Evolutionary conservation across 192 early-diverging fungal genomes (phyloP).

Genomic region (Umbelopsis ramanniana): DNA sequence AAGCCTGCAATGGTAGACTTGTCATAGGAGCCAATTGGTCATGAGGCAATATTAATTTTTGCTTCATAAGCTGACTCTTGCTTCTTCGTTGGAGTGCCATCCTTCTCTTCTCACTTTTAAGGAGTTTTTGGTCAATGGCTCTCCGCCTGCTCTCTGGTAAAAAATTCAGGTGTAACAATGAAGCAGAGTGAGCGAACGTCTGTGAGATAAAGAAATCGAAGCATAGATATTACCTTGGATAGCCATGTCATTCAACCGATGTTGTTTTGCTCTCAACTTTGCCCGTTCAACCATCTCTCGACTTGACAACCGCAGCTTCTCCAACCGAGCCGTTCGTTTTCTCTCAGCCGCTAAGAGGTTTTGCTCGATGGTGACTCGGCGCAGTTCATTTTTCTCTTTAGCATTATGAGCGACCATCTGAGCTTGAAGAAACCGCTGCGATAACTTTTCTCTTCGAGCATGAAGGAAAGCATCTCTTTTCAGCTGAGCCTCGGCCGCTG

Average conservation of each 20-base stretch:
- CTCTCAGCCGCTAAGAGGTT: slow-evolving; percentile 25
- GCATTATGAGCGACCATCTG: slow-evolving; percentile 21
- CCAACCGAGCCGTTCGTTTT: slow-evolving; percentile 27
- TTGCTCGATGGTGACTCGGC: neutral
- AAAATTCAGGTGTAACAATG: neutral
- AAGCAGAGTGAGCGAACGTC: neutral
- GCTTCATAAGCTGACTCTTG: slow-evolving; percentile 14
- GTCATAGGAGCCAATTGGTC: neutral
- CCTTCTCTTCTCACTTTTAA: slow-evolving; percentile 8
- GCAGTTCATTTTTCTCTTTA: slow-evolving; percentile 21
- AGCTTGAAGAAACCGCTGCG: slow-evolving; percentile 28
- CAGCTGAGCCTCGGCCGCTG: slow-evolving; percentile 17
- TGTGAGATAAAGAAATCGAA: neutral
- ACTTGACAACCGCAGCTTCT: slow-evolving; percentile 23
- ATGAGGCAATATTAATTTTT: neutral
- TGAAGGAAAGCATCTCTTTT: slow-evolving; percentile 33
- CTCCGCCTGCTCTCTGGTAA: slow-evolving; percentile 2
- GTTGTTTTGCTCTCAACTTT: slow-evolving; percentile 23
- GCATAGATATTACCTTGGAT: slow-evolving; percentile 15
- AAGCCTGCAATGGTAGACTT: neutral
- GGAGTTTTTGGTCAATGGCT: slow-evolving; percentile 8
- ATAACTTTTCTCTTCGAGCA: slow-evolving; percentile 20
- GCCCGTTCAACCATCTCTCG: slow-evolving; percentile 33
- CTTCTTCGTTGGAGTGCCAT: neutral
- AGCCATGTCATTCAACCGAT: slow-evolving; percentile 11